These are phyloP conservation scores for Centella asiatica DNA, from an alignment of 129 eudicot species.

Conservation along the genomic window DNA sequence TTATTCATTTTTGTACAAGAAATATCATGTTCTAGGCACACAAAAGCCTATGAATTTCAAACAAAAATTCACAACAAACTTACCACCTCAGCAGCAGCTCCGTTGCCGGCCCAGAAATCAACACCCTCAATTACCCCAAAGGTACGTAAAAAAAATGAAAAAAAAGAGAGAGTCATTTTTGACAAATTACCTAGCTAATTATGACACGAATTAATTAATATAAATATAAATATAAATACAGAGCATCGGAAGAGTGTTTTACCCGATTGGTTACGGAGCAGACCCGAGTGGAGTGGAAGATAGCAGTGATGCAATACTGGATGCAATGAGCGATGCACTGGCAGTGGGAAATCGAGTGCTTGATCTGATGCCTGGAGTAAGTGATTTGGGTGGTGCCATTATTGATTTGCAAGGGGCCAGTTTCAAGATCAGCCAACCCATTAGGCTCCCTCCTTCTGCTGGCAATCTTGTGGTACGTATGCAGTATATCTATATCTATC, in stretches of 20 bases:
- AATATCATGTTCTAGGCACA: slow-evolving; percentile 29
- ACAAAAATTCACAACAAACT: slow-evolving; percentile 29
- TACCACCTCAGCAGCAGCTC: slow-evolving; percentile 9
- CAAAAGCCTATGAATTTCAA: slow-evolving; percentile 39
- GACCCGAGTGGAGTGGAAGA: slow-evolving; percentile 60
- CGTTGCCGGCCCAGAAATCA: slow-evolving; percentile 10
- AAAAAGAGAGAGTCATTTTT: background rate
- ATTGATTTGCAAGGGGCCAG: slow-evolving; percentile 65
- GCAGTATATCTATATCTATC: background rate
- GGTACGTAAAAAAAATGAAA: slow-evolving; percentile 3
- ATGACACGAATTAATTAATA: no score
- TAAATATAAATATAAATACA: background rate
- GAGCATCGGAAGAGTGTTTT: slow-evolving; percentile 55
- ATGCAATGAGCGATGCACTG: slow-evolving; percentile 40
- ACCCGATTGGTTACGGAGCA: slow-evolving; percentile 63
- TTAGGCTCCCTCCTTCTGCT: slow-evolving; percentile 36
- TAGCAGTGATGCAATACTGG: slow-evolving; percentile 47
- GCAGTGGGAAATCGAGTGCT: slow-evolving; percentile 25
- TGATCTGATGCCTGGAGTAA: slow-evolving; percentile 17
- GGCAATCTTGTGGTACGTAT: slow-evolving; percentile 55
- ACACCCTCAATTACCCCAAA: slow-evolving; percentile 1
- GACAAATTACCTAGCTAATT: no score
- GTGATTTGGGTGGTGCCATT: slow-evolving; percentile 54
- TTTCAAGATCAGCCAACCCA: slow-evolving; percentile 36
- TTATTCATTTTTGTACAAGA: slow-evolving; percentile 13